These are phyloP conservation scores for Ganoderma leucocontextum DNA, from an alignment of 1,284 basidiomycete genomes.

Conservation along the genomic window DNA sequence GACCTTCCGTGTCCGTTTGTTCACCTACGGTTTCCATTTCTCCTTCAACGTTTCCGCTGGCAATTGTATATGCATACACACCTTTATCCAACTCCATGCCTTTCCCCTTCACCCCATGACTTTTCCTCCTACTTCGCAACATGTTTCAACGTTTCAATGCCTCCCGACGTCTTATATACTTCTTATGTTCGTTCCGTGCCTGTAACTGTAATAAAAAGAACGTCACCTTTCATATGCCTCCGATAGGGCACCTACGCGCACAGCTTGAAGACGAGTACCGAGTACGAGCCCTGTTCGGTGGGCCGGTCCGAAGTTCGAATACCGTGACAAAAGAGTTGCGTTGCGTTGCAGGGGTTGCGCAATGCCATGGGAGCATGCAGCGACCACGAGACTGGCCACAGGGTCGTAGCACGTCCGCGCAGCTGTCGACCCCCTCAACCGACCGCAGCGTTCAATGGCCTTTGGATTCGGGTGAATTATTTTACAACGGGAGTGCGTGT, in stretches of 20 bases:
- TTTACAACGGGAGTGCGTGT: not conserved
- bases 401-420: not conserved
- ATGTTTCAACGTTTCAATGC: not conserved
- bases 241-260: not conserved
- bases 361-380: not conserved
- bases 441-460: not conserved
- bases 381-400: not conserved
- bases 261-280: not conserved
- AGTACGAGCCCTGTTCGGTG: not conserved
- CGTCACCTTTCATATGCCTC: not conserved
- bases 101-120: not conserved
- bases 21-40: not conserved
- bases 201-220: not conserved
- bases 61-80: not conserved
- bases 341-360: not conserved
- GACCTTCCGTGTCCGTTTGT: not conserved
- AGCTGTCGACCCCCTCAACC: not conserved
- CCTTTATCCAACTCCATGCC: not conserved
- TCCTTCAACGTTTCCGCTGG: not conserved
- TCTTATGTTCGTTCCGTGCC: not conserved
- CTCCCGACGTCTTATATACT: not conserved
- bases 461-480: not conserved
- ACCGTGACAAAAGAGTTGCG: not conserved
- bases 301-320: not conserved
- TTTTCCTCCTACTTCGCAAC: not conserved